Conservation (phyloP, 2,329 filamentous ascomycete genomes). For the Metarhizium guizhouense region DNA sequence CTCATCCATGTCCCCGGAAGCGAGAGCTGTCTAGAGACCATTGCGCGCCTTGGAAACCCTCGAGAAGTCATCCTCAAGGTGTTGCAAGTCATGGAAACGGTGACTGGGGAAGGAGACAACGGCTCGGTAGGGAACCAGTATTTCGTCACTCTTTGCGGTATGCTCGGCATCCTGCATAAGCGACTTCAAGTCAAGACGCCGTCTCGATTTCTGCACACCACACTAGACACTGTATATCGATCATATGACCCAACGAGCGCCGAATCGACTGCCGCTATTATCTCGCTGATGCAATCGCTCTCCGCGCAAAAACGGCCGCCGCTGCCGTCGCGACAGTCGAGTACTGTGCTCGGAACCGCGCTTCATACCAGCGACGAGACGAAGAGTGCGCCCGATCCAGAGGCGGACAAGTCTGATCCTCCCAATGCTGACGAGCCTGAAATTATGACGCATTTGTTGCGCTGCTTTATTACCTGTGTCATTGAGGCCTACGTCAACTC, state of each 20-base stretch:
- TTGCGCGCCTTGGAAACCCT: slow-evolving; percentile 70
- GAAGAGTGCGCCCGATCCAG: slow-evolving; percentile 52
- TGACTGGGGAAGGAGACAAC: slow-evolving; percentile 26
- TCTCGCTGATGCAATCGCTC: slow-evolving; percentile 62
- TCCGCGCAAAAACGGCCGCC: slow-evolving; percentile 58
- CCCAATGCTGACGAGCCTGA: slow-evolving; percentile 46
- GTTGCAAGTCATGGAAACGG: slow-evolving; percentile 59
- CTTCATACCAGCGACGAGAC: slow-evolving; percentile 45
- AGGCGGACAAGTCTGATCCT: slow-evolving; percentile 31
- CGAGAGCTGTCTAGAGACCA: slow-evolving; percentile 62
- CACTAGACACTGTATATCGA: slow-evolving; percentile 61
- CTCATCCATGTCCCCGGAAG: slow-evolving; percentile 59
- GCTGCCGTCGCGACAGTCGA: slow-evolving; percentile 50
- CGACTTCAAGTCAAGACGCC: slow-evolving; percentile 70
- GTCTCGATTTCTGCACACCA: slow-evolving; percentile 68
- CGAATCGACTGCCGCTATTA: slow-evolving; percentile 60
- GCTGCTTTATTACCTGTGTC: slow-evolving; percentile 70
- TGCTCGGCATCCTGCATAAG: slow-evolving; percentile 64
- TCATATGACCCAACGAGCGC: slow-evolving; percentile 56
- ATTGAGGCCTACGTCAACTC: slow-evolving; percentile 63
- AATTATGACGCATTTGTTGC: slow-evolving; percentile 56
- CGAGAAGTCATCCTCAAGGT: slow-evolving; percentile 75
- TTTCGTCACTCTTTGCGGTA: slow-evolving; percentile 61
- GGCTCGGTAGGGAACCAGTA: slow-evolving; percentile 33
- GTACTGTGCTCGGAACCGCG: slow-evolving; percentile 43